phyloP scores from a whole-genome alignment of 169 alveolate species.

The Theileria sp. region DNA sequence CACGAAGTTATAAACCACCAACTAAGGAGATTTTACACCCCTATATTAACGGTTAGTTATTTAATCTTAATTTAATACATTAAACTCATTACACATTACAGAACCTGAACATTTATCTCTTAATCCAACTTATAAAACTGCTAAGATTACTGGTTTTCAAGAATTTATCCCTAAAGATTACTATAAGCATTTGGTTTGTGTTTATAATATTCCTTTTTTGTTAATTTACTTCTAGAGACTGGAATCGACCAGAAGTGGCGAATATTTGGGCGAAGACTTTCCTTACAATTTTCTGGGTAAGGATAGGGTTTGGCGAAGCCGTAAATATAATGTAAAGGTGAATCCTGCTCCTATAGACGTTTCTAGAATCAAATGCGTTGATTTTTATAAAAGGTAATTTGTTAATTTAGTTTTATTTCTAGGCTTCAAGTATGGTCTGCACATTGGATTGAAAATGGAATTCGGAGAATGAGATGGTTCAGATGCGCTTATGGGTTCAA shows the following conservation, averaged over 20 bases:
- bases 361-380: conserved; percentile 72
- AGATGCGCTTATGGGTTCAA: conserved; percentile 81
- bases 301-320: conserved; percentile 71
- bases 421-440: conserved; percentile 81
- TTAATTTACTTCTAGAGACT: conserved; percentile 8
- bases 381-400: conserved; percentile 66
- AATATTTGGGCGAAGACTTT: conserved; percentile 76
- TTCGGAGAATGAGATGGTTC: conserved; percentile 80
- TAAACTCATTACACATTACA: conserved; percentile 9
- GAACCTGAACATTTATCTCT: conserved; percentile 76
- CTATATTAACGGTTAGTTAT: conserved; percentile 47
- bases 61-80: not conserved
- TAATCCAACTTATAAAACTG: conserved; percentile 58
- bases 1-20: conserved; percentile 64
- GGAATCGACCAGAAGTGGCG: conserved; percentile 78
- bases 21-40: conserved; percentile 65
- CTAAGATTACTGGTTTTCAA: conserved; percentile 52
- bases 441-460: conserved; percentile 82
- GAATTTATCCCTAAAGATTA: conserved; percentile 69
- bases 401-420: not conserved
- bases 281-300: conserved; percentile 74
- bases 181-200: conserved; percentile 64
- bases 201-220: not conserved
- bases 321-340: conserved; percentile 74
- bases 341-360: conserved; percentile 68